Conservation (phyloP, 2,329 filamentous ascomycete species). For the Trichoderma sp. region DNA sequence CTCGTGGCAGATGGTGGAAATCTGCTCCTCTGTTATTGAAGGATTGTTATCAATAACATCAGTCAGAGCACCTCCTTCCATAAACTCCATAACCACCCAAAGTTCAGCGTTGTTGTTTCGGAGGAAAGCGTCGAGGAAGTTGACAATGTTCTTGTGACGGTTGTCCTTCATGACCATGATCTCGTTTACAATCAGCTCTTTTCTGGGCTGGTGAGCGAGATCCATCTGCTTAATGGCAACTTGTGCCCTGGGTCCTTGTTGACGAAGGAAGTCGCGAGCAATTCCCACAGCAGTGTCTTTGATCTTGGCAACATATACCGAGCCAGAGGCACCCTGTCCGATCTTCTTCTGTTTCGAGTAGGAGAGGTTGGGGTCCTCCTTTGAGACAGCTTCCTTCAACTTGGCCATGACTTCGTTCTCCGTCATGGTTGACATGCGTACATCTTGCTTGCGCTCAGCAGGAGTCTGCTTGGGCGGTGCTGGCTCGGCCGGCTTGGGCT, state of each 20-base stretch:
- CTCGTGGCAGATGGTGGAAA: constrained; percentile 95
- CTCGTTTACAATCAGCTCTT: constrained; percentile 98
- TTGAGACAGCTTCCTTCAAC: constrained; percentile 90
- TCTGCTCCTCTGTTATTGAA: constrained; percentile 92
- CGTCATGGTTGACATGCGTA: constrained; percentile 98
- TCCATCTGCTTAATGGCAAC: constrained; percentile 99
- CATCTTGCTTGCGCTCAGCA: constrained; percentile 81
- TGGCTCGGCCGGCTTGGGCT: constrained; percentile 86
- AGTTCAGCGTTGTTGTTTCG: constrained; percentile 92
- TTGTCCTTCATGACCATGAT: constrained; percentile 99
- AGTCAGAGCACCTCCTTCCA: constrained; percentile 96
- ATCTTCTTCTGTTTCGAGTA: constrained; percentile 99
- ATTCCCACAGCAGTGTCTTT: constrained; percentile 87
- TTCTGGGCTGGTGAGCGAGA: constrained; percentile 91
- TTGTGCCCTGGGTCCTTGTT: constrained; percentile 80
- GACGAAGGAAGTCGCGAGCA: constrained; percentile 76
- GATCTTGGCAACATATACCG: constrained; percentile 95
- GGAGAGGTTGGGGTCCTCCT: constrained; percentile 89
- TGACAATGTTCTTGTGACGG: constrained; percentile 97
- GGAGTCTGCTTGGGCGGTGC: constrained; percentile 78
- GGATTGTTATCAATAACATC: constrained; percentile 99
- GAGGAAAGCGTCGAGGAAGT: constrained; percentile 95
- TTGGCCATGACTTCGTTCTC: constrained; percentile 97
- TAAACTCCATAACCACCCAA: constrained; percentile 99
- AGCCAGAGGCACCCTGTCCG: constrained; percentile 95